Evolutionary conservation across 306 rosid genomes (phyloP), one percentile per base, ranked within the genome.

Genomic region (Psophocarpus tetragonolobus): DNA sequence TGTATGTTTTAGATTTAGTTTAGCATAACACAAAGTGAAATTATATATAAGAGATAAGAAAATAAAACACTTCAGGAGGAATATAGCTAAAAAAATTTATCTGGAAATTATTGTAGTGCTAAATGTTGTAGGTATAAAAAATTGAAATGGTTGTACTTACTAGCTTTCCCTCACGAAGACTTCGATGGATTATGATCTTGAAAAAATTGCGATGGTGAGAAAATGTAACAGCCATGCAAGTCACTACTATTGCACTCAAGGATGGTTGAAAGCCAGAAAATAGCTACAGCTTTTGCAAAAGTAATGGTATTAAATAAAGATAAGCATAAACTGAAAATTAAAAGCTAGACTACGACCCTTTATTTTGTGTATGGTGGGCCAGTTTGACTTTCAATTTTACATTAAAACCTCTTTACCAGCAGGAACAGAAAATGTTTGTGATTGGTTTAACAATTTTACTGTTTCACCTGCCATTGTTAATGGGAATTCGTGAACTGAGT

Each of bases 101-200:
- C 47, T 41, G 14, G 50, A 8, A 0, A 14, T 6, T 6, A 38
- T 38, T 38, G 42, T 7, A 38, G 42, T 38, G 42, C 11, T 38
- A 38, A 8, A 38, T 38, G 0, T 8, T 38, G 12, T 8, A 12
- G 42, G 42, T 7, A 8, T 38, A 0, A 38, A 38, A 56, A 12
- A 29, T 29, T 27, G 56, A 41, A 42, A 67, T 68, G 57, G 1
- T 15, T 26, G 23, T 61, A 17, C 78, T 38, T 73, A 73, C 78
- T 15, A 24, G 53, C 18, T 57, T 73, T n/a, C 68, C 57, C 3
- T 72, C 10, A 0, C 8, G 36, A 26, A 72, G 65, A 47, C 13
- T 54, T 0, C 36, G 53, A 35, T 0, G 1, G 5, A 18, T 12
- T 53, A 53, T 73, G 78, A 68, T 42, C 38, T 44, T 68, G 56